Evolutionary conservation across 306 rosid species (phyloP), one percentile per base, ranked within the genome.

Genomic region (Pyrus communis): DNA sequence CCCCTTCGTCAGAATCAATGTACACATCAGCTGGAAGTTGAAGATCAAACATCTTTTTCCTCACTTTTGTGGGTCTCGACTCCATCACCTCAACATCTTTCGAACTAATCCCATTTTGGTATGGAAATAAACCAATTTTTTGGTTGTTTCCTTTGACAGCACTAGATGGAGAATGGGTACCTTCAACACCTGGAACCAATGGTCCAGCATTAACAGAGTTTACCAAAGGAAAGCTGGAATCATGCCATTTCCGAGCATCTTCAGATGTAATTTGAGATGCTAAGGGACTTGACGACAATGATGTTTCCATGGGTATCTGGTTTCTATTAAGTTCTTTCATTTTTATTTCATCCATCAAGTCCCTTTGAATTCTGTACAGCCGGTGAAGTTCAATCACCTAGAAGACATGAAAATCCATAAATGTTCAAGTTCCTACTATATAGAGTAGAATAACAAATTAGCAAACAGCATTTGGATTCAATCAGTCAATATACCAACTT

Each of bases 311-410:
- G 19, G 87, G 87, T 38, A 87, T 84, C 62, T 75, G 86, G 79
- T 79, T 87, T 84, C 84, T 70, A 67, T 77, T 83, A n/a, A 81
- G 82, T 71, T 92, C 93, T 67, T 84, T 90, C 87, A 86, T 86
- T 81, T 81, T 86, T 42, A 77, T 74, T 57, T 91, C 97, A 60
- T 81, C 91, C 99, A 95, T 95, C 89, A 92, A 83, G 85, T 92
- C 97, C 81, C 81, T 91, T 58, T 95, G 99, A 80, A 73, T 95
- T 90, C 86, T 82, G 85, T 95, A 95, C 70, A 95, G 70, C 25
- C 97, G 96, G 78, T 95, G 98, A 76, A 95, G 96, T 83, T 92
- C 98, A 57, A 64, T 60, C 72, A 95, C 99, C 99, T 92, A 91
- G n/a, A 66, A 54, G 49, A 77, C 67, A 67, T 67, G 14, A 84